phyloP scores from a whole-genome alignment of 176 grass and related monocot genomes.

The Bonia amplexicaulis region DNA sequence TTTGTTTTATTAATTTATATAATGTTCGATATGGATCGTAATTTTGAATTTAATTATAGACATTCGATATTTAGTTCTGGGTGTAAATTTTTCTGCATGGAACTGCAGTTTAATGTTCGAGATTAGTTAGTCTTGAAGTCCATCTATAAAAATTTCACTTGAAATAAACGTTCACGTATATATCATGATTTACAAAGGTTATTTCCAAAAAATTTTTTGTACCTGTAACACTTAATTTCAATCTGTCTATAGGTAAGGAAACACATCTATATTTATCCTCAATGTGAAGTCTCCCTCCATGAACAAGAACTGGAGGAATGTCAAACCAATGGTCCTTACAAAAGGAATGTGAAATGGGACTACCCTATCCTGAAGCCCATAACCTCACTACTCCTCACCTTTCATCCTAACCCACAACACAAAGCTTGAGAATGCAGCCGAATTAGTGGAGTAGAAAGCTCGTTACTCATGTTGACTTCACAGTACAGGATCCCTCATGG shows the following conservation, averaged over 20 bases:
- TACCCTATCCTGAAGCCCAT: background rate
- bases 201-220: background rate
- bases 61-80: background rate
- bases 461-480: background rate
- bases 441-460: background rate
- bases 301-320: background rate
- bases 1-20: background rate
- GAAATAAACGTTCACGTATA: background rate
- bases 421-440: background rate
- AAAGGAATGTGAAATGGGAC: constrained; percentile 3
- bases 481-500: background rate
- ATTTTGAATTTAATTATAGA: background rate
- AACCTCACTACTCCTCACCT: background rate
- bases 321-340: background rate
- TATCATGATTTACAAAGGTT: background rate
- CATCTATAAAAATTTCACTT: background rate
- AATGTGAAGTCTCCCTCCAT: background rate
- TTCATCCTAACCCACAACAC: background rate
- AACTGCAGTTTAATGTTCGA: background rate
- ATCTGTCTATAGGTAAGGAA: background rate
- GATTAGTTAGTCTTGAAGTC: background rate
- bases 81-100: background rate
- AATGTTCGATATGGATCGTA: too few species aligned
- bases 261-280: background rate
- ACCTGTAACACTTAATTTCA: background rate